Base-by-base conservation (phyloP, 2,329 filamentous ascomycete species). In the Colletotrichum salicis region DNA sequence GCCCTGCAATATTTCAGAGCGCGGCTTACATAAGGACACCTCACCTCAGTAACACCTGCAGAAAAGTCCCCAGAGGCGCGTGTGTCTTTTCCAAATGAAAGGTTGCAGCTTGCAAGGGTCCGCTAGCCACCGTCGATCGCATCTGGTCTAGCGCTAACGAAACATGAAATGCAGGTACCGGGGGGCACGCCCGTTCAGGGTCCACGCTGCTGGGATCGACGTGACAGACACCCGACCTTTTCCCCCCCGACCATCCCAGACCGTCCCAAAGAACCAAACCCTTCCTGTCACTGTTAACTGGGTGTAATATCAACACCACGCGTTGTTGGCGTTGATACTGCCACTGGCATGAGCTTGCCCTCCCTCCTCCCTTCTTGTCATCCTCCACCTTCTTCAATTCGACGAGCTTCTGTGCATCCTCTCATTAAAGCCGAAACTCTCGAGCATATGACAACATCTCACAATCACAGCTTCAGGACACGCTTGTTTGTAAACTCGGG, bases 111-210 rank as follows among this genome's bases (percentile, higher is more conserved):
- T 41, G 35, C 69, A 71, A 55, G 69, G 69, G 45, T 64, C 29
- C 55, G 52, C 69, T 64, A 27, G 65, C 65, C 58, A 60, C 60
- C 66, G 45, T 19, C 33, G 31, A 51, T 62, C 67, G 56, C 54
- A 72, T 70, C 55, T 56, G 70, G 67, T 45, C 61, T 72, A 72
- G 70, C 56, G 67, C 51, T 72, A 67, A 70, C 65, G 67, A 72
- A 66, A 70, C 61, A 45, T 56, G 56, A 71, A 62, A 72, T 72
- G 70, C 70, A 71, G 60, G 56, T 66, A 70, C 55, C 45, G 60
- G 48, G 51, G 31, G 45, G 13, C 35, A 48, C 19, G 19, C 41
- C 41, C 41, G 31, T 27, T 64, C 48, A 70, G 64, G 64, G 69
- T 71, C 70, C 67, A 71, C 67, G 56, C 57, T 19, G 56, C 37